Evolutionary conservation across 148 eudicot genomes (phyloP), one percentile per base, ranked within the genome.

Genomic region (Nyssa sinensis): DNA sequence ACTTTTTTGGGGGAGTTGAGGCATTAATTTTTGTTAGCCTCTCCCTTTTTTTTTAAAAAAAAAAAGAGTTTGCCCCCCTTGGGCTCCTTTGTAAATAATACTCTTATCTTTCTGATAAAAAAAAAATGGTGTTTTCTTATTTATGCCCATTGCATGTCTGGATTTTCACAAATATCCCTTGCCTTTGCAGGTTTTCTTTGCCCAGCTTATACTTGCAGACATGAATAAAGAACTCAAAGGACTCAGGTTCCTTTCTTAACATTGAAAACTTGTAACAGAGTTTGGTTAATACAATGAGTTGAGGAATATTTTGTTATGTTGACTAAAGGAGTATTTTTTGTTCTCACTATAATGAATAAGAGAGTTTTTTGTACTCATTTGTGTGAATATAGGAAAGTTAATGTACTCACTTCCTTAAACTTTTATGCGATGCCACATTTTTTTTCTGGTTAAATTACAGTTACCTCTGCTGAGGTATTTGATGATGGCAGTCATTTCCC

Each of bases 161-260:
- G 78, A 21, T 64, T 66, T 47, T 79, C 58, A 76, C 41, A 39
- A 33, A n/a, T 55, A 55, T 64, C 64, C 78, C 59, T 69, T 82
- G 57, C 64, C 28, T 81, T 73, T 85, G 80, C 96, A 95, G 99
- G 99, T 91, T 73, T 91, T 85, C 86, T 95, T 92, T 76, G 88
- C 96, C 29, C 91, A 90, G 78, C 96, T 95, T 78, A 83, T 95
- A 68, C 88, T 95, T 62, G 94, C 90, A 49, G 99, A 93, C 77
- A 83, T 88, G 82, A 88, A 88, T 79, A 88, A 91, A 84, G 99
- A 95, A 73, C 67, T 95, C 72, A 95, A 95, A 83, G 97, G 97
- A 77, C 78, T 95, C 77, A 95, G 99, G 99, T 95, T 70, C 66
- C 47, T 75, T 61, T 17, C 73, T 67, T 75, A 39, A 70, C 29